phyloP scores from a whole-genome alignment of 176 grass and related monocot species.

The Zea mays region Zm-B73-REFERENCE-NAM-5.0 NC_050100.1:190548001-190548500 shows the following conservation, averaged over 20 bases:
- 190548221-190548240: not conserved
- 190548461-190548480: too few relatives aligned
- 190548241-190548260: not conserved
- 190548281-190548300: not conserved
- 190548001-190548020: not conserved
- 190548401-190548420: too few relatives aligned
- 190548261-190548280: conserved; percentile 8
- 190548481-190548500: too few relatives aligned
- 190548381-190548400: too few relatives aligned
- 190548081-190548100: not conserved
- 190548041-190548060: not conserved
- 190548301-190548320: not conserved
- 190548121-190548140: not conserved
- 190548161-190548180: not conserved
- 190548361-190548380: too few relatives aligned
- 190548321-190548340: too few relatives aligned
- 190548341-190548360: too few relatives aligned
- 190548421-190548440: too few relatives aligned
- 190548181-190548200: not conserved
- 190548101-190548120: not conserved
- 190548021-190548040: not conserved
- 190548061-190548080: not conserved
- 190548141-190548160: not conserved
- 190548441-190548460: too few relatives aligned
- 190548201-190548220: too few relatives aligned